Evolutionary conservation across 164 flowering plant species (phyloP), one percentile per base, ranked within the genome.

Genomic region (Macadamia tetraphylla): DNA sequence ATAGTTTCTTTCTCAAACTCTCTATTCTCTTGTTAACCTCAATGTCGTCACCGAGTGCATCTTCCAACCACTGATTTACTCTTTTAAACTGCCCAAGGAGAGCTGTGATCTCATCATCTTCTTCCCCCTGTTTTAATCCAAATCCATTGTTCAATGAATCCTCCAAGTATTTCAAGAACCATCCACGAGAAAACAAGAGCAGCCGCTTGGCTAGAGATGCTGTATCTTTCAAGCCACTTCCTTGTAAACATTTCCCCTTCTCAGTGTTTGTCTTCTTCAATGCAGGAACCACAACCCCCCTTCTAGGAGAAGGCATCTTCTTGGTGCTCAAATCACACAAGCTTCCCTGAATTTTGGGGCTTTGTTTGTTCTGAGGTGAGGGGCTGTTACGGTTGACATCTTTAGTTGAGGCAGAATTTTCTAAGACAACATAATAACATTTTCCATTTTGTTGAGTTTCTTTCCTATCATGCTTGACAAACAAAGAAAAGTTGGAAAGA

Each of bases 31-130:
- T 83, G 46, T 83, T 85, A 40, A 65, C 70, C 58, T 78, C 77
- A 61, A 62, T 60, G 59, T 74, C 76, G 46, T 68, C 68, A 18
- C 73, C 76, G 29, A 70, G 53, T 12, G 76, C 64, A 29, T 78
- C 82, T 68, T 86, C 86, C 70, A 88, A 73, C 90, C 89, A 88
- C n/a, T 73, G 72, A 75, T 82, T 84, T 59, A 85, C 89, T 70
- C 78, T 75, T 70, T 81, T 86, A 51, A 88, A 84, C 74, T 84
- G 88, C 61, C 85, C 80, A 59, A 85, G 77, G 64, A 88, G 71
- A 65, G 40, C 29, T 17, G 81, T 74, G 61, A 75, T 67, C 49
- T 78, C 80, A 15, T 63, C n/a, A 18, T 63, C 73, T 18, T 61
- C 74, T 48, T 76, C 78, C 40, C 60, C 67, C 32, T 12, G 74